phyloP scores from a whole-genome alignment of 345 rosid genomes.

The Sonneratia caseolaris region DNA sequence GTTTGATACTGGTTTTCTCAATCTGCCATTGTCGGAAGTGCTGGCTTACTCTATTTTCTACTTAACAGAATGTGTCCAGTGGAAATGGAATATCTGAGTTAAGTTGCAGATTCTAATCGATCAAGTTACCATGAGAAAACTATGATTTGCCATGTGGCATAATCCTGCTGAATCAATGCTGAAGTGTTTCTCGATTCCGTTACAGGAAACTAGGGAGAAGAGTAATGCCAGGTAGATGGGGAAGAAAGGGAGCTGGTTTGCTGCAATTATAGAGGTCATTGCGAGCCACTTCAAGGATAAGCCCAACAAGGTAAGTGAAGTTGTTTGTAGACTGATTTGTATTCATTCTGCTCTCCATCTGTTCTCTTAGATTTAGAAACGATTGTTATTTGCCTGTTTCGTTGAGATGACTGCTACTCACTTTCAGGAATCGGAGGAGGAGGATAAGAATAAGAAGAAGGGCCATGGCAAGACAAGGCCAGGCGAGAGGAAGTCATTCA shows the following conservation, averaged over 20 bases:
- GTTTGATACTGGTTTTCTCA: not conserved
- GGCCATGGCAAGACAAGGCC: slow-evolving; percentile 41
- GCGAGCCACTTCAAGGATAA: slow-evolving; percentile 61
- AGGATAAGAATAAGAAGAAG: slow-evolving; percentile 68
- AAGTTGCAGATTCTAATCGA: no score
- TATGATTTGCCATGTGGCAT: no score
- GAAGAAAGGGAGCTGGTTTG: slow-evolving; percentile 82
- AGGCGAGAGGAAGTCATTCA: slow-evolving; percentile 73
- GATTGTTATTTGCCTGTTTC: not conserved
- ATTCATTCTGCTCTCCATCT: not conserved
- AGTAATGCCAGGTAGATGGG: slow-evolving; percentile 38
- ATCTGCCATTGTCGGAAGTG: not conserved
- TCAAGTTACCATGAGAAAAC: no score
- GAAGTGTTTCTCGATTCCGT: no score
- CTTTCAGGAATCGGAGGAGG: slow-evolving; percentile 48
- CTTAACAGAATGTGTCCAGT: not conserved
- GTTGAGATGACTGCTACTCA: not conserved
- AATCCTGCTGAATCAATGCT: no score
- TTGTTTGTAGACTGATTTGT: not conserved
- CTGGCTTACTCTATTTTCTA: not conserved
- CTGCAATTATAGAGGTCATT: slow-evolving; percentile 82
- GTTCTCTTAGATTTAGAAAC: not conserved
- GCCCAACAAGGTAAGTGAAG: slow-evolving; percentile 46
- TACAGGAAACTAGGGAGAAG: not conserved
- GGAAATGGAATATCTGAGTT: no score